Percentiles rank a stretch among this genome's conserved stretches.
These are phyloP conservation scores for Tephrocybe sp. DNA, from an alignment of 768 basidiomycete genomes.

Conservation along the genomic window DNA sequence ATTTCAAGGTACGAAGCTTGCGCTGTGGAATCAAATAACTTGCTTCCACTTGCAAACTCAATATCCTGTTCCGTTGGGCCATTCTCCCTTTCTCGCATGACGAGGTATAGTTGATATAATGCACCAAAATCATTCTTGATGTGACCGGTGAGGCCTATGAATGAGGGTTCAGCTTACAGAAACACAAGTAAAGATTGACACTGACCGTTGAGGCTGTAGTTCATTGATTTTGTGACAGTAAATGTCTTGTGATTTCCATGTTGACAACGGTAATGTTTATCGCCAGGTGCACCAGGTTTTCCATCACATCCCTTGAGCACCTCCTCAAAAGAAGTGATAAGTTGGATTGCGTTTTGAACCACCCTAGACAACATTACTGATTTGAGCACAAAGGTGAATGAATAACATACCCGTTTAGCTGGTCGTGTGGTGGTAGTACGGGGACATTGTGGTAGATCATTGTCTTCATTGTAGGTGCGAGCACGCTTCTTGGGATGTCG, in stretches of 20 bases:
- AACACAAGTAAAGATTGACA: background rate
- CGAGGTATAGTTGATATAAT: background rate
- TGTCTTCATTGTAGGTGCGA: too few relatives aligned
- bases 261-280: constrained; percentile 19
- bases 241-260: constrained; percentile 17
- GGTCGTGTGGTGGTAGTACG: too few relatives aligned
- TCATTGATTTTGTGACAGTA: constrained; percentile 15
- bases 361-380: background rate
- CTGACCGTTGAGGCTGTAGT: constrained; percentile 3
- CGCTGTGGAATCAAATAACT: background rate
- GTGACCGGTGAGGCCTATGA: background rate
- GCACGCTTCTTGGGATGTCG: too few relatives aligned
- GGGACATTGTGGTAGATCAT: too few relatives aligned
- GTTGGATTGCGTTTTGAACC: constrained; percentile 9
- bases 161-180: background rate
- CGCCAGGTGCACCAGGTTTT: constrained; percentile 14
- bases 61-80: background rate
- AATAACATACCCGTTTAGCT: too few relatives aligned
- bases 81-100: background rate
- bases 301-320: constrained; percentile 10
- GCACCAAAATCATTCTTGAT: background rate
- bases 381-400: too few relatives aligned
- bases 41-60: background rate
- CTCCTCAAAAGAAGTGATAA: constrained; percentile 18
- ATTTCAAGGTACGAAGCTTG: background rate